Evolutionary conservation across 768 basidiomycete species (phyloP).

Genomic region (Rossbeevera mucosa): DNA sequence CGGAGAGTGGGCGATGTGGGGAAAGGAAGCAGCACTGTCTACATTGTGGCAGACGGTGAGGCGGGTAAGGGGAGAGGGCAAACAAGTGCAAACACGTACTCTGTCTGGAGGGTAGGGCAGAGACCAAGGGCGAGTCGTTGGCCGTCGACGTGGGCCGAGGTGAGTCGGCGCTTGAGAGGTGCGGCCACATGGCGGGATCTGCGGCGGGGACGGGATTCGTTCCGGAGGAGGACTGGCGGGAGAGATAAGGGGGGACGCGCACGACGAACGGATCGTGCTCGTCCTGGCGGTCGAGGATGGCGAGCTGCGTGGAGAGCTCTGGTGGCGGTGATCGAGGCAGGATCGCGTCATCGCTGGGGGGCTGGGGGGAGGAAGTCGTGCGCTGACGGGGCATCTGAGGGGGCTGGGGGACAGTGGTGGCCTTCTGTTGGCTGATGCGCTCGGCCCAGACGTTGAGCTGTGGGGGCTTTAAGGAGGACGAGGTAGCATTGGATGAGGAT

Average conservation of each 20-base stretch:
- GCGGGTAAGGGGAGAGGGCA: background rate
- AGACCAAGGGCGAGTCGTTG: slow-evolving; percentile 18
- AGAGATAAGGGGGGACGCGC: slow-evolving; percentile 33
- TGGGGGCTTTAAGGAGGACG: slow-evolving; percentile 17
- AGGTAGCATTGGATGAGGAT: background rate
- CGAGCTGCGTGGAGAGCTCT: slow-evolving; percentile 15
- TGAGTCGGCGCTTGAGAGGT: slow-evolving; percentile 13
- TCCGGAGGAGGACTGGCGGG: slow-evolving; percentile 26
- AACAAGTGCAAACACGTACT: slow-evolving; percentile 31
- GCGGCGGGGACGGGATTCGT: slow-evolving; percentile 19
- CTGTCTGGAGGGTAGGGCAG: slow-evolving; percentile 33
- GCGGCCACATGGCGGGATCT: slow-evolving; percentile 18
- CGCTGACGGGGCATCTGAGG: slow-evolving; percentile 14
- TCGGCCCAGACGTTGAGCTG: slow-evolving; percentile 40
- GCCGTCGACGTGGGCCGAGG: slow-evolving; percentile 38
- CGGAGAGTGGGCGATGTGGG: slow-evolving; percentile 23
- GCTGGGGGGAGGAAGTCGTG: slow-evolving; percentile 8
- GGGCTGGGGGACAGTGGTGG: slow-evolving; percentile 19
- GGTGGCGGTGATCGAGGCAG: slow-evolving; percentile 17
- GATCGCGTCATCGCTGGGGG: slow-evolving; percentile 14
- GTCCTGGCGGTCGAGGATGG: slow-evolving; percentile 24
- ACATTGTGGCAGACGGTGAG: slow-evolving; percentile 7
- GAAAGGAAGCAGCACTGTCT: slow-evolving; percentile 29
- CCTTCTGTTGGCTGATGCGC: slow-evolving; percentile 39
- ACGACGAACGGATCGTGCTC: slow-evolving; percentile 45